Evolutionary conservation across 2,329 filamentous ascomycete genomes (phyloP).

Genomic region (Dryadomyces quercivorus): DNA sequence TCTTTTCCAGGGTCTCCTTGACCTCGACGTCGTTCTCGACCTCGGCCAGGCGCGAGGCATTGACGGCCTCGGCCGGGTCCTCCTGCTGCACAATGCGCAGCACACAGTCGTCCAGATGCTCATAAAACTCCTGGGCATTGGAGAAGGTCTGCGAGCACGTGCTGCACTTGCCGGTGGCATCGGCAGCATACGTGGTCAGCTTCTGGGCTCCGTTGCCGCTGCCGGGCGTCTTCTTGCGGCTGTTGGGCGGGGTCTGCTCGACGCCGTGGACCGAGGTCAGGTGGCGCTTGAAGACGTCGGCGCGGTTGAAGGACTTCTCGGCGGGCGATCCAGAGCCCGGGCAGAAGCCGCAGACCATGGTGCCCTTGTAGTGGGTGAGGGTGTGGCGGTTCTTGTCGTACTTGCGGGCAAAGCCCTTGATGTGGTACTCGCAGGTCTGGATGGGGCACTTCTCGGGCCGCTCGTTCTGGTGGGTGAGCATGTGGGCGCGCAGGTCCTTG

Average conservation of each 20-base stretch:
- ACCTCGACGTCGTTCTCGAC: constrained; percentile 53
- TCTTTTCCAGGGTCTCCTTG: constrained; percentile 50
- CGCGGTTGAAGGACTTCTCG: constrained; percentile 92
- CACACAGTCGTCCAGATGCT: constrained; percentile 77
- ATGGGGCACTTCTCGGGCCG: constrained; percentile 92
- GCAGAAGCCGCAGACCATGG: constrained; percentile 94
- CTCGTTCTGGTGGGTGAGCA: constrained; percentile 86
- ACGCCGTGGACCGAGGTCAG: constrained; percentile 83
- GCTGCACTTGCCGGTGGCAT: constrained; percentile 87
- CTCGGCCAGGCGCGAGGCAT: constrained; percentile 52
- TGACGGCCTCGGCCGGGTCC: constrained; percentile 57
- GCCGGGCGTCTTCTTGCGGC: constrained; percentile 55
- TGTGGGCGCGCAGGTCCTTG: constrained; percentile 87
- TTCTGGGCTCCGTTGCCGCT: constrained; percentile 41
- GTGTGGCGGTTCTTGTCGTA: constrained; percentile 96
- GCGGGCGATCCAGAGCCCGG: constrained; percentile 76
- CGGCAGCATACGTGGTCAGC: constrained; percentile 57
- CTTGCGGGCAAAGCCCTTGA: constrained; percentile 86
- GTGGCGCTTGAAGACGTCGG: constrained; percentile 92
- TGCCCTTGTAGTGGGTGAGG: constrained; percentile 91
- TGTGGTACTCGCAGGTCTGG: constrained; percentile 79
- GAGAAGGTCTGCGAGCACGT: constrained; percentile 85
- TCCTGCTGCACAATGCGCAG: constrained; percentile 60
- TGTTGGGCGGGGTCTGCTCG: constrained; percentile 86
- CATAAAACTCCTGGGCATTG: constrained; percentile 95